Evolutionary conservation across 768 basidiomycete genomes (phyloP).

Genomic region (Rhodotorula kratochvilovae): DNA sequence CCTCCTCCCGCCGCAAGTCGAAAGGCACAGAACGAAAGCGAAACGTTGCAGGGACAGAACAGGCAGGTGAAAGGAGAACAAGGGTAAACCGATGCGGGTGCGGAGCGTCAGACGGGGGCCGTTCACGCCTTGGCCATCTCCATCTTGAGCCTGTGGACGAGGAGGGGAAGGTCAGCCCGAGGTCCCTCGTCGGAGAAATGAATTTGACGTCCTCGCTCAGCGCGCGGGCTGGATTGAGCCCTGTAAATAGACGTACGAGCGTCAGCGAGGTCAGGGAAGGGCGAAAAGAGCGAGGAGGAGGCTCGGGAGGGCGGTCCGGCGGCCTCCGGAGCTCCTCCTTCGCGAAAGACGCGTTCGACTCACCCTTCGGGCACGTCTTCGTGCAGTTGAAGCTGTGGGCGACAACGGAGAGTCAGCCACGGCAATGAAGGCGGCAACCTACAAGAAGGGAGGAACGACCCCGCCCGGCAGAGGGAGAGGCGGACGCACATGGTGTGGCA

Average conservation of each 20-base stretch:
- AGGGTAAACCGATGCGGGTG: neutral
- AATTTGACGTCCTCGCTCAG: too few relatives aligned
- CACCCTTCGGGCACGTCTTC: neutral
- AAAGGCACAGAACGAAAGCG: too few relatives aligned
- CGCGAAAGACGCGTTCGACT: neutral
- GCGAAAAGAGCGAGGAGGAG: neutral
- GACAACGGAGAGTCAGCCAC: neutral
- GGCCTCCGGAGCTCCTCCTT: neutral
- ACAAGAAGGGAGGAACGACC: too few relatives aligned
- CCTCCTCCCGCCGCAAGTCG: too few relatives aligned
- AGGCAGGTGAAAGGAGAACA: too few relatives aligned
- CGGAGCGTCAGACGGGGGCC: too few relatives aligned
- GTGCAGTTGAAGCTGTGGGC: constrained; percentile 5
- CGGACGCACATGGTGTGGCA: constrained; percentile 66
- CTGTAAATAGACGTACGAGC: neutral
- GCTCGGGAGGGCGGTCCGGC: neutral
- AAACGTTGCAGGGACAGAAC: neutral
- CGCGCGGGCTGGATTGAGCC: neutral
- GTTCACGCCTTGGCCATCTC: neutral
- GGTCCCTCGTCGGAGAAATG: too few relatives aligned
- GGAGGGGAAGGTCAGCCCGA: too few relatives aligned
- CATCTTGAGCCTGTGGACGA: neutral
- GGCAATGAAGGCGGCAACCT: neutral
- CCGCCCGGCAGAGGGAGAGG: neutral
- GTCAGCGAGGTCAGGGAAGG: neutral